Evolutionary conservation across 805 yeast genomes (phyloP).

Genomic region (Candida palmyrensis): DNA sequence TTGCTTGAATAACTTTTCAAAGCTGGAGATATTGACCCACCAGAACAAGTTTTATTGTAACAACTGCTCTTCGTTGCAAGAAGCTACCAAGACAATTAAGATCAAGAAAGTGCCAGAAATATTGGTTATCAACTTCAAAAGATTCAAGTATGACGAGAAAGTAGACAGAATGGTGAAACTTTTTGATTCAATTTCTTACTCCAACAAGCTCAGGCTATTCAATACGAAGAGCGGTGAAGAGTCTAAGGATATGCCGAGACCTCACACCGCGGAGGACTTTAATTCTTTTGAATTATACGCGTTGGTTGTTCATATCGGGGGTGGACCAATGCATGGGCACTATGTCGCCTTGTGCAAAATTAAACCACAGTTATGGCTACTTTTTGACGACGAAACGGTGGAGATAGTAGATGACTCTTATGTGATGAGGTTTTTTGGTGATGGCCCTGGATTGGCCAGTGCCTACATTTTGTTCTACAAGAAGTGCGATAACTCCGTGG

Average conservation of each 20-base stretch:
- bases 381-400: conserved; percentile 94
- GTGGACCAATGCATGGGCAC: conserved; percentile 98
- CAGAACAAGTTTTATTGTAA: conserved; percentile 93
- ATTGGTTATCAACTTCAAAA: conserved; percentile 77
- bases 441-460: conserved; percentile 80
- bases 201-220: conserved; percentile 63
- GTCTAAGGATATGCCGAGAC: conserved; percentile 11
- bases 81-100: conserved; percentile 87
- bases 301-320: conserved; percentile 91
- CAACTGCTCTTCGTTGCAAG: conserved; percentile 83
- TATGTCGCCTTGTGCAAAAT: conserved; percentile 85
- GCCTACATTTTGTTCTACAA: conserved; percentile 87
- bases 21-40: conserved; percentile 78
- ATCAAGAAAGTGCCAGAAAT: conserved; percentile 72
- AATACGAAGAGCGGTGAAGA: conserved; percentile 41
- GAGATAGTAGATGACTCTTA: conserved; percentile 80
- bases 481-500: conserved; percentile 20
- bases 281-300: conserved; percentile 73
- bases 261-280: conserved; percentile 34
- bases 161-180: conserved; percentile 78
- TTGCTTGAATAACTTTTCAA: conserved; percentile 76
- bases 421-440: conserved; percentile 84
- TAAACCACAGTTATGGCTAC: conserved; percentile 75
- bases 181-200: conserved; percentile 80
- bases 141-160: conserved; percentile 88